Base-by-base conservation (phyloP, 176 grass and related monocot species). In the Melocanna baccifera region DNA sequence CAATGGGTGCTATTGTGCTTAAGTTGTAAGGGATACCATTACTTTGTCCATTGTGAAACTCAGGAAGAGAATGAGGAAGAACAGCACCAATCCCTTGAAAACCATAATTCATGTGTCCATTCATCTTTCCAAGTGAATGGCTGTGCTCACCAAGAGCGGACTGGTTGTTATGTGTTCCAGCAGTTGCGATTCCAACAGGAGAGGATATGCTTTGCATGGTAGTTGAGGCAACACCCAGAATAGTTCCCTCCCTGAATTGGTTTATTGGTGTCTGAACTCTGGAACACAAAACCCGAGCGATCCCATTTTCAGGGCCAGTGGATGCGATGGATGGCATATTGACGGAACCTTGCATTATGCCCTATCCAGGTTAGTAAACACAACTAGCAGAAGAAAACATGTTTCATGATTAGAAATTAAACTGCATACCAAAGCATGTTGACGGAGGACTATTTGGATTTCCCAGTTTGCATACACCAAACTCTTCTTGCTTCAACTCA, bases 11-110 rank as follows among this genome's bases (percentile, higher is more conserved):
- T 22, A 91, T 79, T 56, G 87, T 39, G 67, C 75, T 89, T 79
- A 88, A 76, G 51, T 86, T 90, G 71, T 88, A 94, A 12, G 81
- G 76, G 63, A 90, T 50, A 63, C 83, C 84, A 87, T 81, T 97
- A 73, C 67, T 72, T 71, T 74, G 69, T 81, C 85, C 83, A 28
- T 91, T 86, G 47, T 84, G 83, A 58, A 84, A 88, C 2, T 94
- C 95, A 47, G 95, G 91, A 20, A 94, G 90, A 76, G 95, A 94
- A 77, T 94, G 79, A 76, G 92, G 90, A 83, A 94, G 89, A 67
- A 90, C 91, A 77, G 77, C 69, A 76, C 51, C 47, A 22, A 84
- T 50, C 48, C 85, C 87, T 83, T 93, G 88, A 79, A 91, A 80
- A 68, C 86, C 90, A 53, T 84, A 91, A 82, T 89, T 92, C 81